phyloP scores from a whole-genome alignment of 108 stramenopile species.

The Pseudonitzschia multistriata region DNA sequence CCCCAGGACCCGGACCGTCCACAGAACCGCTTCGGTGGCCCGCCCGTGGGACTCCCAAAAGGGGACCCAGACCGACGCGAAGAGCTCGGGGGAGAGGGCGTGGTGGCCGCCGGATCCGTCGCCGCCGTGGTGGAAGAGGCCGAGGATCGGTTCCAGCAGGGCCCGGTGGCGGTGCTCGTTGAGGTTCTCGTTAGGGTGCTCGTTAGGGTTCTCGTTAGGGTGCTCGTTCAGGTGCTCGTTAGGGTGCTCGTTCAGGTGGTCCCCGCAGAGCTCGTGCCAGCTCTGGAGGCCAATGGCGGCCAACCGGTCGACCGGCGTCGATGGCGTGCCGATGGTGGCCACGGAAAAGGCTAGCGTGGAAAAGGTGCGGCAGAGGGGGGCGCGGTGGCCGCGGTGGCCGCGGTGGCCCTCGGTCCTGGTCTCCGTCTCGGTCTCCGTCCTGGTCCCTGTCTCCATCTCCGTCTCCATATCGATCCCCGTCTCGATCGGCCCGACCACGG shows the following conservation, averaged over 20 bases:
- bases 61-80: slow-evolving; percentile 11
- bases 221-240: background rate
- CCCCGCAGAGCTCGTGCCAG: background rate
- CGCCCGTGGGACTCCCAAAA: slow-evolving; percentile 8
- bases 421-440: too few relatives aligned
- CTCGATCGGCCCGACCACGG: too few relatives aligned
- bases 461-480: background rate
- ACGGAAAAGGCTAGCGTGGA: background rate
- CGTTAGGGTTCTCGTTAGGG: background rate
- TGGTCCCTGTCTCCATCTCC: background rate
- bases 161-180: background rate
- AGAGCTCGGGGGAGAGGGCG: background rate
- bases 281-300: slow-evolving; percentile 7
- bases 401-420: too few relatives aligned
- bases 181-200: background rate
- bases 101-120: background rate
- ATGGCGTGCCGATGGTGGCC: background rate
- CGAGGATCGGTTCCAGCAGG: background rate
- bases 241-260: background rate
- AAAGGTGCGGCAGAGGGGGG: background rate
- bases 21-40: background rate
- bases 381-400: too few relatives aligned
- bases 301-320: background rate
- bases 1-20: background rate
- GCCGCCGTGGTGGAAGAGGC: background rate